These are phyloP conservation scores for Ceratocystis alfenasii DNA, from an alignment of 2,329 filamentous ascomycete genomes.

Conservation along the genomic window DNA sequence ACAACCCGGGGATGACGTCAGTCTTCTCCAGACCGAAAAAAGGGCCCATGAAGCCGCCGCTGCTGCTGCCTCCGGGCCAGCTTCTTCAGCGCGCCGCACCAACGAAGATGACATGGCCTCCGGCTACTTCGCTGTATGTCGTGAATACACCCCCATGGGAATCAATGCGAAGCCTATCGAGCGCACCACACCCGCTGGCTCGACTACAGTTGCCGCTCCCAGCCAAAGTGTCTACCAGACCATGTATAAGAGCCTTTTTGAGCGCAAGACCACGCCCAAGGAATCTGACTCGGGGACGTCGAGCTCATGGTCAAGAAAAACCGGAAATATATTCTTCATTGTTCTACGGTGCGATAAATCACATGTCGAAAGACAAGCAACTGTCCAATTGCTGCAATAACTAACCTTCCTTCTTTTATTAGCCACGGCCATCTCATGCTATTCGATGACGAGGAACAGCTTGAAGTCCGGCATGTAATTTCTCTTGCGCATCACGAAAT, in stretches of 20 bases:
- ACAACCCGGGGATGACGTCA: constrained; percentile 52
- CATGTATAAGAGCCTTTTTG: constrained; percentile 95
- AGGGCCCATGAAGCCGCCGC: constrained; percentile 31
- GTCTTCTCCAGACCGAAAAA: constrained; percentile 49
- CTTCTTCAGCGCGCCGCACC: constrained; percentile 32
- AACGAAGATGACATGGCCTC: constrained; percentile 69
- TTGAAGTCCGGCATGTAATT: constrained; percentile 93
- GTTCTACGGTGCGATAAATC: constrained; percentile 57
- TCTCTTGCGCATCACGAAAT: constrained; percentile 80
- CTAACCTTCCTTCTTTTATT: constrained; percentile 17
- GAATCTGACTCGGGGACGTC: constrained; percentile 39
- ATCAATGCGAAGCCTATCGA: constrained; percentile 89
- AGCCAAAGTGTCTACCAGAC: constrained; percentile 94
- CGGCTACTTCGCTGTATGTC: constrained; percentile 88
- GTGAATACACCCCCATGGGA: constrained; percentile 82
- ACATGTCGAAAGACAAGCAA: not conserved
- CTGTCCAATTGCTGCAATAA: not conserved
- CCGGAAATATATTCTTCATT: constrained; percentile 85
- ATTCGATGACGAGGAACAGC: constrained; percentile 87
- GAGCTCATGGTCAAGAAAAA: constrained; percentile 48
- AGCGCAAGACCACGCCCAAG: constrained; percentile 49
- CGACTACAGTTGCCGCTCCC: constrained; percentile 59
- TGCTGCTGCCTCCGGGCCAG: constrained; percentile 38
- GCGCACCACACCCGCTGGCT: constrained; percentile 66
- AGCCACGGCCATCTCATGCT: constrained; percentile 95